Evolutionary conservation across 441 rosid species (phyloP), one percentile per base, ranked within the genome.

Genomic region (Bruguiera hainesii): DNA sequence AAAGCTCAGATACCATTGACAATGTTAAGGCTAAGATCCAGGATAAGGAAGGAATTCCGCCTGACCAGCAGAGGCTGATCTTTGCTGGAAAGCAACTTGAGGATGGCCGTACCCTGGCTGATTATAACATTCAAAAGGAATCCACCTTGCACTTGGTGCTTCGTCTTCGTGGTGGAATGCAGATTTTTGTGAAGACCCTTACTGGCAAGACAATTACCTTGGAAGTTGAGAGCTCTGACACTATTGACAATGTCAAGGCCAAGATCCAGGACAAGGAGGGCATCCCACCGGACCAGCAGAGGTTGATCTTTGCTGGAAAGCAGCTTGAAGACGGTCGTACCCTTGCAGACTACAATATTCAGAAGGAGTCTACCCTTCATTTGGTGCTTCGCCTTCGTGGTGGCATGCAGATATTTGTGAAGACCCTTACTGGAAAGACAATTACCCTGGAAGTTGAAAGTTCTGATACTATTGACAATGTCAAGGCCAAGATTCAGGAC

Each of bases 341-440:
- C 16, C 76, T 79, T 1, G 80, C 80, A 0, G 80, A 76, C 26
- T 79, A 79, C n/a, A 79, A 79, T 21, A 79, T 79, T 21, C 83
- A 76, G 64, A 73, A 74, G 51, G 81, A 80, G 61, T 77, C 81
- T 9, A 80, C 79, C 1, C 66, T 80, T 2, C 83, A 80, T 4
- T 1, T 80, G 67, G 81, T 80, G n/a, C 81, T 80, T 10, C 76
- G 79, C 0, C 83, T 79, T 1, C 78, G 80, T 15, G 83, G 83
- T 0, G 83, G 83, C 0, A 61, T 61, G 71, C 64, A 48, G 11
- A 68, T 66, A 1, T 66, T 66, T 42, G 70, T 57, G 3, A 66
- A 66, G 61, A 66, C 70, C 28, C 56, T 66, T 1, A 66, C 70
- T 9, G 70, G 70, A 0, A 57, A 66, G 55, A 79, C 80, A 11